These are phyloP conservation scores for Candida quercuum DNA, from an alignment of 805 yeast species.

Conservation along the genomic window DNA sequence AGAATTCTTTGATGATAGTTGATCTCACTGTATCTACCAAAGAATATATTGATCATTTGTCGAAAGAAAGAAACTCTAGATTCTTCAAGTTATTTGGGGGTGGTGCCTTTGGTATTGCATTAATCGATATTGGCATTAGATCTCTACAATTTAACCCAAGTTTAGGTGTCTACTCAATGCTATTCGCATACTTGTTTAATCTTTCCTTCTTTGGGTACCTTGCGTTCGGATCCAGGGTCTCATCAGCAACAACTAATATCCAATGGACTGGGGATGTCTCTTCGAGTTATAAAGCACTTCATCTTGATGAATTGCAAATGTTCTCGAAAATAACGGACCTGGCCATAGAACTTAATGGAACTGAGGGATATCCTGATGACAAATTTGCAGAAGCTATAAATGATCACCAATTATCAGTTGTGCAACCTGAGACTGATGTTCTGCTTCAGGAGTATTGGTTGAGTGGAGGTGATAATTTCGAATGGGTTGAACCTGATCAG, in stretches of 20 bases:
- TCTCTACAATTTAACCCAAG: constrained; percentile 16
- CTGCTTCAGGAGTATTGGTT: constrained; percentile 82
- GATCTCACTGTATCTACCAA: constrained; percentile 57
- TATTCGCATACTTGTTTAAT: constrained; percentile 43
- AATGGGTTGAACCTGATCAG: constrained; percentile 87
- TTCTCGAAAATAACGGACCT: constrained; percentile 59
- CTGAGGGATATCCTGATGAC: constrained; percentile 15
- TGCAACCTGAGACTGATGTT: constrained; percentile 57
- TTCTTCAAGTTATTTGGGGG: constrained; percentile 30
- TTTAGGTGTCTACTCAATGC: constrained; percentile 38
- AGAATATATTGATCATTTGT: constrained; percentile 37
- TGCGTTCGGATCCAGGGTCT: constrained; percentile 42
- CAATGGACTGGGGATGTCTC: constrained; percentile 64
- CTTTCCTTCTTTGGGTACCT: constrained; percentile 42
- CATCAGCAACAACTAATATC: constrained; percentile 49
- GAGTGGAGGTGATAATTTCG: constrained; percentile 79
- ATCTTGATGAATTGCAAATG: constrained; percentile 66
- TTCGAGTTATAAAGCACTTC: constrained; percentile 56
- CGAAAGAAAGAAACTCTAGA: constrained; percentile 26
- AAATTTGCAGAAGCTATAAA: constrained; percentile 9
- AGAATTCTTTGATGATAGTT: constrained; percentile 49
- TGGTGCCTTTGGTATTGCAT: constrained; percentile 31
- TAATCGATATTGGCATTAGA: constrained; percentile 42
- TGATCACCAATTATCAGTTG: constrained; percentile 6
- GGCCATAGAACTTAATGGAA: constrained; percentile 31